Evolutionary conservation across 73 alveolate species (phyloP), one percentile per base, ranked within the genome.

Genomic region (Paramecium primaurelia): DNA sequence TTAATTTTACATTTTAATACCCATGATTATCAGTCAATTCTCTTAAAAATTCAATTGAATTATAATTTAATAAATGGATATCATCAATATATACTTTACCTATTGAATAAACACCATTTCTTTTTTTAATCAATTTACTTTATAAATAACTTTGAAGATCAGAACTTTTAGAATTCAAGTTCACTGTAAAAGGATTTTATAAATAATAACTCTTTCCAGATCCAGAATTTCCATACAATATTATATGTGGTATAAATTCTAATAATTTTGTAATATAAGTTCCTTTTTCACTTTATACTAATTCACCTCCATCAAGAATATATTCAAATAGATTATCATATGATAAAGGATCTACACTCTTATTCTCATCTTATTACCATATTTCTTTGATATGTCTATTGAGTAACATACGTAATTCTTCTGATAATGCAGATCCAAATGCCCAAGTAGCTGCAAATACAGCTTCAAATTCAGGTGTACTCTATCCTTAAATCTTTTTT

Each of bases 351-450:
- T 64, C 84, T 9, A 64, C 84, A 32, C 51, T 64, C 47, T 64
- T 64, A n/a, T 28, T 64, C 20, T 28, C 30, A 28, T 32, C 26
- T 32, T 64, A 32, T 4, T 11, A 25, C 84, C 84, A 64, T 28
- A 64, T 73, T 44, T 73, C 87, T 73, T 40, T 73, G 5, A 73
- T 73, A 37, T 73, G 59, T 73, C 87, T 34, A 73, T 73, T 73
- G 4, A 73, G 34, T 40, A 73, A 73, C 22, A 37, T 12, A 11
- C 26, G 38, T 11, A 14, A 9, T n/a, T 73, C 87, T 4, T 22
- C 58, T 12, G 40, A 10, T 18, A 73, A 73, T 3, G 58, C 60
- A 30, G 87, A 34, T 37, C 87, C 87, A 20, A 73, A 73, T 36
- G 87, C 87, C 59, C 58, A 37, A 10, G 58, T 34, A 16, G 87